A percentile compares a stretch with the other conserved stretches of the same genome.
phyloP scores from a whole-genome alignment of 2,329 filamentous ascomycete species.

The Talaromyces sp. region DNA sequence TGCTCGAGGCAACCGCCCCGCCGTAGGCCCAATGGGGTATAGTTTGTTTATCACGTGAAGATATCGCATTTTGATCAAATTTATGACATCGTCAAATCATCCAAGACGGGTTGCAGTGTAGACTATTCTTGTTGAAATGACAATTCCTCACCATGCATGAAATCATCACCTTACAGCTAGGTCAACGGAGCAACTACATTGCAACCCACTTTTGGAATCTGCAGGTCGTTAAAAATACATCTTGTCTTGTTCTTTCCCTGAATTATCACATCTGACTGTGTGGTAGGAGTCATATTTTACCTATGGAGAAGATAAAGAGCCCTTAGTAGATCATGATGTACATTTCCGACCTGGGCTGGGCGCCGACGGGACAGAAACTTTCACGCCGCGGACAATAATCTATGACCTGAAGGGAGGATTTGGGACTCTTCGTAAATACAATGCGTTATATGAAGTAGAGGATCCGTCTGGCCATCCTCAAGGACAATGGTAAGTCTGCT shows the following conservation, averaged over 20 bases:
- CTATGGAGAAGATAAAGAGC: slow-evolving; percentile 63
- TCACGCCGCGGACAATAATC: slow-evolving; percentile 81
- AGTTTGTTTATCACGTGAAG: slow-evolving; percentile 12
- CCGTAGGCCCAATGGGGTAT: background rate
- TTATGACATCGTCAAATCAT: background rate
- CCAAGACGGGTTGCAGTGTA: background rate
- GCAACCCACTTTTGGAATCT: slow-evolving; percentile 98
- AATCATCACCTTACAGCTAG: slow-evolving; percentile 88
- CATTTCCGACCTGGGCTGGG: slow-evolving; percentile 83
- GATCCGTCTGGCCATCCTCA: slow-evolving; percentile 34
- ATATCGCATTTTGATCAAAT: background rate
- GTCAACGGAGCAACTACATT: slow-evolving; percentile 86
- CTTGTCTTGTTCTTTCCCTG: background rate
- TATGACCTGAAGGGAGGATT: slow-evolving; percentile 95
- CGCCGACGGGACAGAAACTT: slow-evolving; percentile 81
- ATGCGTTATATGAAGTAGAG: slow-evolving; percentile 70
- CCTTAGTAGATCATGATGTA: slow-evolving; percentile 72
- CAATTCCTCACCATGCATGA: slow-evolving; percentile 66
- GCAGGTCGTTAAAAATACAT: slow-evolving; percentile 52
- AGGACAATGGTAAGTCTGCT: slow-evolving; percentile 41
- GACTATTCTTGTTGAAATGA: background rate
- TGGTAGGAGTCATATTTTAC: slow-evolving; percentile 92
- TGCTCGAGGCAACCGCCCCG: slow-evolving; percentile 14
- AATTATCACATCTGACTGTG: slow-evolving; percentile 13
- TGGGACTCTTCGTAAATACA: slow-evolving; percentile 79